Evolutionary conservation across 2,329 filamentous ascomycete species (phyloP), one percentile per base, ranked within the genome.

Genomic region (Exophiala alcalophila): DNA sequence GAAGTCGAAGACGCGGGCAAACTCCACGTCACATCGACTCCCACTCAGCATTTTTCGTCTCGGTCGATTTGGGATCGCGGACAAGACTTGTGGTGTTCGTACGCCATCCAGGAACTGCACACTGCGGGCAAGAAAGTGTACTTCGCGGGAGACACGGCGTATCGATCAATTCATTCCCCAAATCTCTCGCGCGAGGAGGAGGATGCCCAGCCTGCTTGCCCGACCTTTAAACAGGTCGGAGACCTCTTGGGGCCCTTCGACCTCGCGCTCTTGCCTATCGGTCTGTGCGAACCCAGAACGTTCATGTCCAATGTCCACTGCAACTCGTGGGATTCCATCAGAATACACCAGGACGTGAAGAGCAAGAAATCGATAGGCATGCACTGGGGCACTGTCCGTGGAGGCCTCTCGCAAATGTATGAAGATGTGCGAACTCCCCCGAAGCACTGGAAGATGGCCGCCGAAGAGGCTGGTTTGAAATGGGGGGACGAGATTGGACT

Each of bases 81-180:
- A 18, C 55, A 60, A 6, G 66, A 68, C 3, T 54, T 75, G 5
- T 76, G 72, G 72, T 73, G 69, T 51, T 70, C 67, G 6, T 76
- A 67, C 65, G 60, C 66, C 4, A 30, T 73, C 4, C 59, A 65
- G 42, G 63, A 57, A 11, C 26, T 45, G 12, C 38, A 41, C 23
- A 38, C 33, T 4, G 20, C 28, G 2, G 28, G 42, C 23, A 51
- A 40, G 19, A 47, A 42, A 11, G 20, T 55, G 10, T 56, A 52
- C 55, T 74, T 74, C 48, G 64, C 72, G 26, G 71, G 72, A 20
- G 72, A 75, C 47, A 74, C 72, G 0, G 72, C 66, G 1, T 76
- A 75, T 49, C 68, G 68, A 27, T 42, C 40, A 3, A 48, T 56
- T 56, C 36, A 59, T 65, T 11, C 27, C n/a, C 27, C 25, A 5